These are phyloP conservation scores for Fusarium nodosum DNA, from an alignment of 2,329 filamentous ascomycete species.

Conservation along the genomic window DNA sequence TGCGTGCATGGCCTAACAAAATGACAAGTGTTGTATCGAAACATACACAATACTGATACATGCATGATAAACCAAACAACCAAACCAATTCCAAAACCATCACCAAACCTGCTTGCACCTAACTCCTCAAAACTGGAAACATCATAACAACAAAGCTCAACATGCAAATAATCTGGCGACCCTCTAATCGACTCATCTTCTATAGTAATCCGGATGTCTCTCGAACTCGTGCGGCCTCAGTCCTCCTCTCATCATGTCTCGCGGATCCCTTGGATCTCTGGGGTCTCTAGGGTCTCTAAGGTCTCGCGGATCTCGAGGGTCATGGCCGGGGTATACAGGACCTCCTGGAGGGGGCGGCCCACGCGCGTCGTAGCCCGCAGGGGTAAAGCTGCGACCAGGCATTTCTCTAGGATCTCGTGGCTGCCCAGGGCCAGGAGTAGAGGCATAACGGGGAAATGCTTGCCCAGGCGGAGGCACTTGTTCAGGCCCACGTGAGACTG, in stretches of 20 bases:
- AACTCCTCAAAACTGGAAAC: constrained; percentile 5
- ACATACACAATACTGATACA: neutral
- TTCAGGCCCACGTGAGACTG: constrained; percentile 59
- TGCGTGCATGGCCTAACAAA: neutral
- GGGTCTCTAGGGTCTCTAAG: constrained; percentile 53
- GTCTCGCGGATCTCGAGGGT: constrained; percentile 48
- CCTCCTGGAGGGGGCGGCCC: constrained; percentile 56
- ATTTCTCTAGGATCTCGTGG: constrained; percentile 60
- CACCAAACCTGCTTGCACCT: constrained; percentile 14
- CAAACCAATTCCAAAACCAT: neutral
- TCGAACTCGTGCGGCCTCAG: constrained; percentile 63
- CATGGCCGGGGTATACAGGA: constrained; percentile 52
- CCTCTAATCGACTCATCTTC: constrained; percentile 52
- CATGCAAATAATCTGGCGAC: neutral
- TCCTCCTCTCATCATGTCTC: constrained; percentile 59
- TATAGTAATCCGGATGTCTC: constrained; percentile 60
- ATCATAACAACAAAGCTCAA: constrained; percentile 7
- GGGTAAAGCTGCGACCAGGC: constrained; percentile 62
- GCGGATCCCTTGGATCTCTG: constrained; percentile 52
- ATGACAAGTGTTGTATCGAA: neutral
- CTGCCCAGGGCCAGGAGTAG: constrained; percentile 58
- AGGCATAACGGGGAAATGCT: constrained; percentile 61
- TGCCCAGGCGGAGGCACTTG: constrained; percentile 56
- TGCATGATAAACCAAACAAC: neutral
- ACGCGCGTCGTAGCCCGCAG: constrained; percentile 59